Conservation (phyloP, 805 yeast genomes). For the Danielia reshetovae region DNA sequence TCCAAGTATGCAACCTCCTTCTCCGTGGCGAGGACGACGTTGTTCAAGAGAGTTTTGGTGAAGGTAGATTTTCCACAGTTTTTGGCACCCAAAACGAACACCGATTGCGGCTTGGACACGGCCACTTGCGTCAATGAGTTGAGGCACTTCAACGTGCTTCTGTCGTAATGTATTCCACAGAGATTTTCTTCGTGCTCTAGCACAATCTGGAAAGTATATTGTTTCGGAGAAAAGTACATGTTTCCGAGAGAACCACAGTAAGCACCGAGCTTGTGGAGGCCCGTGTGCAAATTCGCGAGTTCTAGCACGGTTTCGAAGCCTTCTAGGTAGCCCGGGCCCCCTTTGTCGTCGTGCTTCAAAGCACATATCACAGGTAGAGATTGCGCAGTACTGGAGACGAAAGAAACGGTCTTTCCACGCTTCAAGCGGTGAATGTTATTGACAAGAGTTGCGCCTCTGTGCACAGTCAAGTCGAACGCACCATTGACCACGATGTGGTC, state of each 20-base stretch:
- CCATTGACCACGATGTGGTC: conserved; percentile 47
- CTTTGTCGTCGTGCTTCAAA: conserved; percentile 9
- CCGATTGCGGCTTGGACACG: conserved; percentile 14
- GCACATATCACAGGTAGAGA: conserved; percentile 29
- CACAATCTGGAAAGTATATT: conserved; percentile 11
- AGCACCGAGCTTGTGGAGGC: conserved; percentile 41
- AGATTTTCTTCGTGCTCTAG: background rate
- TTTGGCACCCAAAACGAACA: conserved; percentile 59
- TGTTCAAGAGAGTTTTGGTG: conserved; percentile 50
- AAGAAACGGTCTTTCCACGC: conserved; percentile 21
- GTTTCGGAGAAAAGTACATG: conserved; percentile 14
- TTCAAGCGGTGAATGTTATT: conserved; percentile 34
- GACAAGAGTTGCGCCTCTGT: conserved; percentile 44
- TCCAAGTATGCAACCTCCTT: conserved; percentile 54
- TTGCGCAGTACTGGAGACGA: conserved; percentile 32
- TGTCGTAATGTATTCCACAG: background rate
- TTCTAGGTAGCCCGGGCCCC: conserved; percentile 37
- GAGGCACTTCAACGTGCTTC: background rate
- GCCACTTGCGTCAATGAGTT: conserved; percentile 3
- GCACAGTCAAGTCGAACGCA: conserved; percentile 39
- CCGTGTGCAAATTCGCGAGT: conserved; percentile 35
- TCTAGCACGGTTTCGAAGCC: conserved; percentile 42
- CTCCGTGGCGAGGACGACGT: conserved; percentile 27
- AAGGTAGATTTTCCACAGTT: conserved; percentile 83
- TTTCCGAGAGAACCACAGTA: conserved; percentile 45